Conservation (phyloP, 108 stramenopile species). For the Cyclotella kingstonii region DNA sequence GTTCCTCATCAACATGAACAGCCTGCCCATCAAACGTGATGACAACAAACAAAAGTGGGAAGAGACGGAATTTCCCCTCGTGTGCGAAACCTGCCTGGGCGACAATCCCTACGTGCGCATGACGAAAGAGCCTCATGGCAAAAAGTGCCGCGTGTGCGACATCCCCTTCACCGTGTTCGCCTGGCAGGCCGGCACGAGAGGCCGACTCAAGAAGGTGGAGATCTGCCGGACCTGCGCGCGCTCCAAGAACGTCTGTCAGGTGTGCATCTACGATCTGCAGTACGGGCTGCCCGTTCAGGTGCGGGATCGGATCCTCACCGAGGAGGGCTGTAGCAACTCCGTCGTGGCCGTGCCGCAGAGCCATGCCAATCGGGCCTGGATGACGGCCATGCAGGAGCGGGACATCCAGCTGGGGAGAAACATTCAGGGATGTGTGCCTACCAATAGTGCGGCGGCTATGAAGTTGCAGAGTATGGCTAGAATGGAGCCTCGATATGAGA, state of each 20-base stretch:
- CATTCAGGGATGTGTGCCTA: constrained; percentile 48
- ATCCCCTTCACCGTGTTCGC: constrained; percentile 95
- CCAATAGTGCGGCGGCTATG: constrained; percentile 66
- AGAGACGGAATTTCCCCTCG: constrained; percentile 95
- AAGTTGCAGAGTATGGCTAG: constrained; percentile 88
- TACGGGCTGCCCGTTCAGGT: constrained; percentile 95
- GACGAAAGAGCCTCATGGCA: constrained; percentile 91
- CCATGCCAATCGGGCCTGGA: constrained; percentile 84
- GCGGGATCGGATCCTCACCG: constrained; percentile 86
- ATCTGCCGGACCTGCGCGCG: constrained; percentile 96
- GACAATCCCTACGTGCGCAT: constrained; percentile 99
- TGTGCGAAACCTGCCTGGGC: constrained; percentile 99
- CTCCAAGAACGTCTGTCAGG: constrained; percentile 98
- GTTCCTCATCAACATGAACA: no score
- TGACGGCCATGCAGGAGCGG: constrained; percentile 78
- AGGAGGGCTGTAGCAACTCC: constrained; percentile 57
- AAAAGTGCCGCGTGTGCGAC: constrained; percentile 97
- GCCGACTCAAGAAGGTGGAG: constrained; percentile 93
- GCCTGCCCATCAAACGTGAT: constrained; percentile 84
- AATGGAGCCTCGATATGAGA: constrained; percentile 92
- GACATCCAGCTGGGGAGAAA: constrained; percentile 65
- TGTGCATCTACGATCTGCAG: constrained; percentile 97
- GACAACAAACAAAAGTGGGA: constrained; percentile 92
- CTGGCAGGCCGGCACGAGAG: constrained; percentile 96
- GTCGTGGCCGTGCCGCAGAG: constrained; percentile 79